phyloP scores from a whole-genome alignment of 306 rosid genomes.

The Psophocarpus tetragonolobus region DNA sequence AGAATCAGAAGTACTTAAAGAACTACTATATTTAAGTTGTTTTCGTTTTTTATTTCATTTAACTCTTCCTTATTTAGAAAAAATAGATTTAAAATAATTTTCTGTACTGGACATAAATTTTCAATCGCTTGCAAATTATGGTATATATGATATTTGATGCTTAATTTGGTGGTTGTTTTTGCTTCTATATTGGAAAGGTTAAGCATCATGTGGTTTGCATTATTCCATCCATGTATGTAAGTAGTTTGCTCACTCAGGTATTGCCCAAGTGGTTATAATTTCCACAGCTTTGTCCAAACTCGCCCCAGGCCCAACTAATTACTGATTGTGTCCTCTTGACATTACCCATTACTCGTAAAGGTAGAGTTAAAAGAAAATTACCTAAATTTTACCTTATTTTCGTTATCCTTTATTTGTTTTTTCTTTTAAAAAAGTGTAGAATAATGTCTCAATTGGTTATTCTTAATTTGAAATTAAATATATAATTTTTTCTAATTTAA shows the following conservation, averaged over 20 bases:
- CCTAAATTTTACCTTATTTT: background rate
- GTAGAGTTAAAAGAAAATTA: background rate
- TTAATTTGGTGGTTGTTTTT: background rate
- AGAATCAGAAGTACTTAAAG: too few relatives aligned
- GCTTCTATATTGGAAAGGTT: background rate
- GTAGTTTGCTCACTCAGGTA: slow-evolving; percentile 5
- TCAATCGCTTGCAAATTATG: background rate
- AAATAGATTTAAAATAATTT: background rate
- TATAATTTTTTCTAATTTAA: background rate
- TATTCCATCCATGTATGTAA: background rate
- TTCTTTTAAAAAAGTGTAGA: background rate
- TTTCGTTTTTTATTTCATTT: background rate
- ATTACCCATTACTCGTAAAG: background rate
- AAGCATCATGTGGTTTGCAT: slow-evolving; percentile 13
- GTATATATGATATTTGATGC: background rate
- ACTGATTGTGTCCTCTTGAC: too few relatives aligned
- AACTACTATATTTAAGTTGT: too few relatives aligned
- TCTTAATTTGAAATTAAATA: background rate
- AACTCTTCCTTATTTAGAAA: background rate
- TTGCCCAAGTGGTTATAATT: background rate
- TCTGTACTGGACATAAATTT: background rate
- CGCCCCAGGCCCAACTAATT: background rate
- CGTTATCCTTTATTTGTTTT: background rate
- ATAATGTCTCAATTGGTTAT: background rate
- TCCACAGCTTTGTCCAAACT: background rate